These are phyloP conservation scores for Plantago lanceolata DNA, from an alignment of 305 asterid species.

Conservation along the genomic window DNA sequence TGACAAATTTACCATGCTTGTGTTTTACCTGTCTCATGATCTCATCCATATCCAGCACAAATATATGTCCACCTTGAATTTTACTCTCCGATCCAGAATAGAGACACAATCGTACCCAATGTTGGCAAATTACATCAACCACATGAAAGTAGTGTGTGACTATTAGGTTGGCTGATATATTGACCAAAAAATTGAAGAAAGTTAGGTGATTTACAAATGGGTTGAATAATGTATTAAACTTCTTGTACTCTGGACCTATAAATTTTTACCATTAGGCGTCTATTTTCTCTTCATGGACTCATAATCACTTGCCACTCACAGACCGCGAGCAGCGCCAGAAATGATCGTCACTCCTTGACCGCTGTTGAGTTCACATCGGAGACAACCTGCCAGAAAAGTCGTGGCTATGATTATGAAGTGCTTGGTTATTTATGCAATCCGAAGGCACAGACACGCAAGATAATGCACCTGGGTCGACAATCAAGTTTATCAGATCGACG, in stretches of 20 bases:
- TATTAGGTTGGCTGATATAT: neutral
- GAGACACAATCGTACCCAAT: too few species aligned
- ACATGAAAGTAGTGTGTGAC: neutral
- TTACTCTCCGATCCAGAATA: neutral
- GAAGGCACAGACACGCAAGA: constrained; percentile 24
- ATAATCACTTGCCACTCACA: constrained; percentile 22
- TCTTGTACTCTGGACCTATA: neutral
- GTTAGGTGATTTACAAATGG: neutral
- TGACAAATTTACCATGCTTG: neutral
- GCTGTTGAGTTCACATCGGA: constrained; percentile 23
- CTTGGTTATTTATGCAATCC: constrained; percentile 26
- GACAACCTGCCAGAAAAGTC: constrained; percentile 21
- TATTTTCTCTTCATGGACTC: constrained; percentile 2
- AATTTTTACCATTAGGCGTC: neutral
- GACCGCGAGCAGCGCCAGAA: constrained; percentile 46
- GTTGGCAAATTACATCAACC: too few species aligned
- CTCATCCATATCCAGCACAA: neutral
- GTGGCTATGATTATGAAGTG: constrained; percentile 16
- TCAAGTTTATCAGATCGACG: constrained; percentile 23
- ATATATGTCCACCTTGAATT: neutral
- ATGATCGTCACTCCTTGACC: constrained; percentile 22
- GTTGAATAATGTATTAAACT: neutral
- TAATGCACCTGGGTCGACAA: constrained; percentile 22
- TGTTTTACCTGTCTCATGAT: constrained; percentile 2
- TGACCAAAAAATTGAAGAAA: too few species aligned